Conservation (phyloP, 2,329 filamentous ascomycete genomes). For the Metarhizium robertsii region DNA sequence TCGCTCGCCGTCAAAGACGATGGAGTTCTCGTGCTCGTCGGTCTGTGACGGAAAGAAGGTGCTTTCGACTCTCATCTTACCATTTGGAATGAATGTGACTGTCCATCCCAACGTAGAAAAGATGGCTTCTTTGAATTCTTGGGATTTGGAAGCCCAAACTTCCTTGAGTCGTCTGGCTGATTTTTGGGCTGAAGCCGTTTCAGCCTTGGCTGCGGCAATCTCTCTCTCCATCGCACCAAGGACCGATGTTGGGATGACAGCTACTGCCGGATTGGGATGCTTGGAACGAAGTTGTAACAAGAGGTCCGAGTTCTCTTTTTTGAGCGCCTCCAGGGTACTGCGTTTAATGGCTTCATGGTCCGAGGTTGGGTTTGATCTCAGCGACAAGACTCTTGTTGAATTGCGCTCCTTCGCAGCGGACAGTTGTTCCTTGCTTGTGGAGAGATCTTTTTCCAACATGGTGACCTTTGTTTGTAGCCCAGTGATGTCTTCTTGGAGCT, state of each 20-base stretch:
- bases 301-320: conserved; percentile 76
- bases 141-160: conserved; percentile 83
- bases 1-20: conserved; percentile 84
- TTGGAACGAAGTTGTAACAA: conserved; percentile 56
- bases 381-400: conserved; percentile 72
- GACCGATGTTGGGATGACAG: conserved; percentile 66
- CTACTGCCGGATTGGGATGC: conserved; percentile 32
- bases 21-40: conserved; percentile 63
- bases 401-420: conserved; percentile 54
- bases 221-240: conserved; percentile 69
- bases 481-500: conserved; percentile 68
- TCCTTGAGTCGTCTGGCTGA: conserved; percentile 78
- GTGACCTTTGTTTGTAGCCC: conserved; percentile 60
- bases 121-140: conserved; percentile 92
- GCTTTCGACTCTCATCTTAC: conserved; percentile 83
- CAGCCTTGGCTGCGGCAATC: conserved; percentile 59
- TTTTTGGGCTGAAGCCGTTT: conserved; percentile 69
- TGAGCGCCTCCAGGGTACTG: conserved; percentile 65
- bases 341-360: conserved; percentile 78
- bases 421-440: conserved; percentile 65
- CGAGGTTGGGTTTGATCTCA: conserved; percentile 87
- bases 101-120: conserved; percentile 90
- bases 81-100: conserved; percentile 92
- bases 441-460: conserved; percentile 66
- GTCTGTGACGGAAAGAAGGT: conserved; percentile 66